Percentiles rank a stretch among this genome's conserved stretches.
Conservation (phyloP, 345 rosid species). For the Pugionium cornutum region DNA sequence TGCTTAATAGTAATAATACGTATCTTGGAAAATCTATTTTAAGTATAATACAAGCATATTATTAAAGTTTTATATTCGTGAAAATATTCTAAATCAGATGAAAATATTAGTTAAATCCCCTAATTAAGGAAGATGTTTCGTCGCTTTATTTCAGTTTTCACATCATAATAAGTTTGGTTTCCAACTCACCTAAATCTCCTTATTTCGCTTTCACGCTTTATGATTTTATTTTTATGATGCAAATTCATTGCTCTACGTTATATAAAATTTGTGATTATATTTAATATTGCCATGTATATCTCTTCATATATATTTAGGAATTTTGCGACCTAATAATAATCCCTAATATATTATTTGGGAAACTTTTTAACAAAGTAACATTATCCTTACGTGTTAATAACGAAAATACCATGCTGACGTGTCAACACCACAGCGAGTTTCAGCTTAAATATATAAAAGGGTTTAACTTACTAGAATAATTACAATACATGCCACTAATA, state of each 20-base stretch:
- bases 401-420: too few relatives aligned
- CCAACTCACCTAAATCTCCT: constrained; percentile 24
- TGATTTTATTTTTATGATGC: background rate
- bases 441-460: too few relatives aligned
- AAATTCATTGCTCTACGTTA: constrained; percentile 2
- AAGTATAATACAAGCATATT: constrained; percentile 7
- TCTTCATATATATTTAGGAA: constrained; percentile 5
- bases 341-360: too few relatives aligned
- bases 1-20: constrained; percentile 10
- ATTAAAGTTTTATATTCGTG: background rate
- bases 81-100: constrained; percentile 24
- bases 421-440: too few relatives aligned
- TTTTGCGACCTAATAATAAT: constrained; percentile 7
- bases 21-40: constrained; percentile 21
- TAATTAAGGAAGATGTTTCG: constrained; percentile 20
- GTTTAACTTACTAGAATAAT: too few relatives aligned
- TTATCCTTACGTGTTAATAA: too few relatives aligned
- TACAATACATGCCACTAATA: too few relatives aligned
- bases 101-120: constrained; percentile 22
- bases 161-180: constrained; percentile 28
- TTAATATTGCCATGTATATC: constrained; percentile 3
- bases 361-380: too few relatives aligned
- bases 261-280: background rate
- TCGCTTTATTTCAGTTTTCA: constrained; percentile 11
- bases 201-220: constrained; percentile 16